These are phyloP conservation scores for Primulina eburnea DNA, from an alignment of 257 asterid genomes.

Conservation along the genomic window DNA sequence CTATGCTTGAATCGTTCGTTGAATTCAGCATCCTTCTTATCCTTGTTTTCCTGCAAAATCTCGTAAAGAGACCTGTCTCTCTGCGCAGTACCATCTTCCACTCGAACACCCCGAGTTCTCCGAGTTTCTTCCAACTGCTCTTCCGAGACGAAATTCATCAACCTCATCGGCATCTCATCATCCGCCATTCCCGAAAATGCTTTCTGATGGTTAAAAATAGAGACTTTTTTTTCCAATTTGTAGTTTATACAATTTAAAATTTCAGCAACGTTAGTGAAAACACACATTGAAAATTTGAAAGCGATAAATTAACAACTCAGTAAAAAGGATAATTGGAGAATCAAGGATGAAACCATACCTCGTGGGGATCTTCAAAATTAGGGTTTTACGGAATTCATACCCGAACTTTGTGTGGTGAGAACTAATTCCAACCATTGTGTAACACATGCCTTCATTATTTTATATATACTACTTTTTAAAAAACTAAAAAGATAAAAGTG, in stretches of 20 bases:
- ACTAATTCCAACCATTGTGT: too few species aligned
- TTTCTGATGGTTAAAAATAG: background rate
- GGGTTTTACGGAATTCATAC: background rate
- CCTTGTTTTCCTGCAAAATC: constrained; percentile 87
- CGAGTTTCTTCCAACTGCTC: constrained; percentile 84
- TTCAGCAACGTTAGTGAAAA: background rate
- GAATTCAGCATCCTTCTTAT: constrained; percentile 89
- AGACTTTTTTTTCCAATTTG: background rate
- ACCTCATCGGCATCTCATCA: constrained; percentile 51
- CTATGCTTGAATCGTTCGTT: constrained; percentile 94
- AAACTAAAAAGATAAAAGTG: too few species aligned
- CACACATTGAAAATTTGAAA: background rate
- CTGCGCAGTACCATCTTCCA: constrained; percentile 98
- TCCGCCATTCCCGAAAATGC: constrained; percentile 42
- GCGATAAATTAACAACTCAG: background rate
- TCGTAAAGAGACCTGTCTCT: constrained; percentile 87
- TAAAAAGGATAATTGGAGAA: background rate
- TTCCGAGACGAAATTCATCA: constrained; percentile 88
- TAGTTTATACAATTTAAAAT: background rate
- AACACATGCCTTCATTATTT: too few species aligned
- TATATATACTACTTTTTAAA: too few species aligned
- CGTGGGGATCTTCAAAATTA: background rate
- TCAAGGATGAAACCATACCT: background rate
- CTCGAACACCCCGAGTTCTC: constrained; percentile 75
- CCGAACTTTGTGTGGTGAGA: too few species aligned